Evolutionary conservation across 805 yeast genomes (phyloP).

Genomic region (Candida lessepsii): DNA sequence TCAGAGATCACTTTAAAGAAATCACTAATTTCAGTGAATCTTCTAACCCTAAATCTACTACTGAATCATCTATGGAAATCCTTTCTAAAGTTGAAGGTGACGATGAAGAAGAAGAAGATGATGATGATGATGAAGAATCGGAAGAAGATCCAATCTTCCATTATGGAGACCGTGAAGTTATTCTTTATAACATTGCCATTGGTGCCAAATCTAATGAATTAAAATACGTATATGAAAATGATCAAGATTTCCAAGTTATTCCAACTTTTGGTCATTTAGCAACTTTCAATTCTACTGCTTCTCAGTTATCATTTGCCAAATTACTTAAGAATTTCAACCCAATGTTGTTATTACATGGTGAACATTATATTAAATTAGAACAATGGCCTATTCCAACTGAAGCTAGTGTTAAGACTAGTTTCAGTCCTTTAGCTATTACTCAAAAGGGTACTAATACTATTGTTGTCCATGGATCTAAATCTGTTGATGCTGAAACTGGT

Average conservation of each 20-base stretch:
- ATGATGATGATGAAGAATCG: slow-evolving; percentile 38
- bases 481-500: slow-evolving; percentile 66
- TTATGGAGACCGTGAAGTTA: slow-evolving; percentile 67
- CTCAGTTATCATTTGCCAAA: slow-evolving; percentile 55
- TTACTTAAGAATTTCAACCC: slow-evolving; percentile 83
- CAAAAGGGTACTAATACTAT: slow-evolving; percentile 87
- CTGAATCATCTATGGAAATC: slow-evolving; percentile 80
- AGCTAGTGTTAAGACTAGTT: slow-evolving; percentile 60
- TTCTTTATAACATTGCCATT: slow-evolving; percentile 83
- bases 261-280: slow-evolving; percentile 93
- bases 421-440: slow-evolving; percentile 66
- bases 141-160: slow-evolving; percentile 48
- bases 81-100: slow-evolving; percentile 59
- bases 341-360: slow-evolving; percentile 89
- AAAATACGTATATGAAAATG: slow-evolving; percentile 75
- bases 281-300: slow-evolving; percentile 62
- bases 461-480: slow-evolving; percentile 69
- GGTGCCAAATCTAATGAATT: slow-evolving; percentile 82
- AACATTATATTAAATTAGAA: slow-evolving; percentile 78
- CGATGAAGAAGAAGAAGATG: slow-evolving; percentile 46
- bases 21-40: slow-evolving; percentile 66
- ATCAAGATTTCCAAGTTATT: slow-evolving; percentile 73
- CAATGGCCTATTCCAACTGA: slow-evolving; percentile 77
- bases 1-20: slow-evolving; percentile 64
- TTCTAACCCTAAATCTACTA: slow-evolving; percentile 56